Evolutionary conservation across 805 yeast species (phyloP).

Genomic region (Starmerella tilneyi): DNA sequence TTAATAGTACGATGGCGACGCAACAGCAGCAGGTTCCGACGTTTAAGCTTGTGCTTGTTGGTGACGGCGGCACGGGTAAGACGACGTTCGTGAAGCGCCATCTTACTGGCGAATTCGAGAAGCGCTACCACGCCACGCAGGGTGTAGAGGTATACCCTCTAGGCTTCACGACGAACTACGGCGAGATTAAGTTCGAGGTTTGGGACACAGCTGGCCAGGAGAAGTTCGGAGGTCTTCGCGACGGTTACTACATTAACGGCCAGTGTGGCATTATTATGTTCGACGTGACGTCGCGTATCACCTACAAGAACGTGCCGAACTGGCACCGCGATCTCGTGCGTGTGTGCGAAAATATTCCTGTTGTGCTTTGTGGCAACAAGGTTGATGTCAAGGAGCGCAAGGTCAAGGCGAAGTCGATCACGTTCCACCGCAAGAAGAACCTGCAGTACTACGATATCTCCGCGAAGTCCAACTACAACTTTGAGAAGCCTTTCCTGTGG

Average conservation of each 20-base stretch:
- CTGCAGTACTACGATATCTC: constrained; percentile 98
- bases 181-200: constrained; percentile 97
- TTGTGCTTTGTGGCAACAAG: constrained; percentile 97
- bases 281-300: constrained; percentile 98
- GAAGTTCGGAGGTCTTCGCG: constrained; percentile 99
- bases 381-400: constrained; percentile 99
- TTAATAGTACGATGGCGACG: constrained; percentile 27
- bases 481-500: constrained; percentile 99
- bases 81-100: constrained; percentile 99
- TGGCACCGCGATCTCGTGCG: constrained; percentile 99
- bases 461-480: constrained; percentile 98
- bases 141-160: constrained; percentile 99
- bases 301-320: constrained; percentile 99
- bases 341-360: constrained; percentile 99
- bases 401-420: constrained; percentile 98
- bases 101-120: constrained; percentile 96
- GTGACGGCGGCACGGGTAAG: constrained; percentile 99
- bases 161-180: constrained; percentile 94
- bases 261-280: constrained; percentile 99
- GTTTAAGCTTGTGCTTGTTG: constrained; percentile 96
- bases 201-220: constrained; percentile 99
- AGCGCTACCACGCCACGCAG: constrained; percentile 96
- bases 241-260: constrained; percentile 98
- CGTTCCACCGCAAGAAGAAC: constrained; percentile 99
- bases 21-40: constrained; percentile 67